Evolutionary conservation across 805 yeast genomes (phyloP).

Genomic region (Monosporozyma servazzii): DNA sequence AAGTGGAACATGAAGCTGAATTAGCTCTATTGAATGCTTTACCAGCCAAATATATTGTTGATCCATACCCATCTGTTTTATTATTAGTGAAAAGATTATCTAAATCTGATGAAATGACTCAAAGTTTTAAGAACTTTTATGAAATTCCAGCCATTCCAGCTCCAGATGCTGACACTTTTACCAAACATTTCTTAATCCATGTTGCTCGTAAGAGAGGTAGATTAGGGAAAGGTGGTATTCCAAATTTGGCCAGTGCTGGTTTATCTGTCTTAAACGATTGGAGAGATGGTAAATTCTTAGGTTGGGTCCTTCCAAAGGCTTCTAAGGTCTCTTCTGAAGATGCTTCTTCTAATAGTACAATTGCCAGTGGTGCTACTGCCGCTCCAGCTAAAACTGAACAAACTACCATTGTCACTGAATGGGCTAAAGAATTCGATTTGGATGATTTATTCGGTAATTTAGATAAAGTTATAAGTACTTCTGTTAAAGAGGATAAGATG

Average conservation of each 20-base stretch:
- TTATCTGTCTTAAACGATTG: constrained; percentile 78
- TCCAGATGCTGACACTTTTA: constrained; percentile 60
- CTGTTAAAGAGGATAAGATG: constrained; percentile 18
- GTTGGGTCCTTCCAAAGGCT: constrained; percentile 76
- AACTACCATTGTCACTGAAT: constrained; percentile 72
- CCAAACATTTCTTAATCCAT: constrained; percentile 81
- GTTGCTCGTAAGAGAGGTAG: constrained; percentile 90
- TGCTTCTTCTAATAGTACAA: constrained; percentile 23
- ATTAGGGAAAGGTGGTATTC: constrained; percentile 86
- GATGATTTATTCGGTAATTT: constrained; percentile 59
- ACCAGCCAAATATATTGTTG: constrained; percentile 76
- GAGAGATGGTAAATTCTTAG: constrained; percentile 91
- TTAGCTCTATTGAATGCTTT: constrained; percentile 79
- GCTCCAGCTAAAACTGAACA: constrained; percentile 42
- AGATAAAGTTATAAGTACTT: constrained; percentile 27
- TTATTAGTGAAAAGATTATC: constrained; percentile 67
- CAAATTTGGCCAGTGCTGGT: constrained; percentile 82
- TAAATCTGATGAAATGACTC: constrained; percentile 67
- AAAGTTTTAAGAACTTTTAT: constrained; percentile 63
- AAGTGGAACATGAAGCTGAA: constrained; percentile 73
- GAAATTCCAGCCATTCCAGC: constrained; percentile 74
- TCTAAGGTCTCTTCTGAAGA: constrained; percentile 30
- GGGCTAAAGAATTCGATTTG: constrained; percentile 92
- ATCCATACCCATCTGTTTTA: constrained; percentile 76
- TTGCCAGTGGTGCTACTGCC: constrained; percentile 29